phyloP scores from a whole-genome alignment of 345 rosid genomes.

The Trapa bicornis region DNA sequence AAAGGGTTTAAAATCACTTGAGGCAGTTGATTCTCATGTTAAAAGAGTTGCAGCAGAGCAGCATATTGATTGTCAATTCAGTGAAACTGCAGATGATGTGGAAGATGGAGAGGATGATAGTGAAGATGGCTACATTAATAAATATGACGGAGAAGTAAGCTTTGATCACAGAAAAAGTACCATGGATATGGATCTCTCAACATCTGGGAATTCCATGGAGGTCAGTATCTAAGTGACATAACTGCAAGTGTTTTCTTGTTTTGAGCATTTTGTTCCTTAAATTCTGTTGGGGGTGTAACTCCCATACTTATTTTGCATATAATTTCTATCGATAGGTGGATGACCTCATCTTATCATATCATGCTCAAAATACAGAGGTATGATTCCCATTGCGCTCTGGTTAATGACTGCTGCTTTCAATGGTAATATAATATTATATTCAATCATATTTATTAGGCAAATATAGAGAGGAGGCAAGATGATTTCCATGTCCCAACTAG shows the following conservation, averaged over 20 bases:
- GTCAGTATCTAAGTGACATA: conserved; percentile 23
- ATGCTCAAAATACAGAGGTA: conserved; percentile 47
- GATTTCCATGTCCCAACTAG: conserved; percentile 28
- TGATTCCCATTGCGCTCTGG: neutral
- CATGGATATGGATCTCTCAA: conserved; percentile 34
- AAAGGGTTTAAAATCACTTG: conserved; percentile 73
- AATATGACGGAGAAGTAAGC: conserved; percentile 60
- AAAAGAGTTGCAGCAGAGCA: conserved; percentile 55
- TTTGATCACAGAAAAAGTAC: conserved; percentile 58
- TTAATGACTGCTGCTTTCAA: conserved; percentile 1
- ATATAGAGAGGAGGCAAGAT: conserved; percentile 35
- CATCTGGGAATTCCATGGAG: conserved; percentile 52
- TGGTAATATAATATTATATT: neutral
- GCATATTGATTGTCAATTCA: conserved; percentile 75
- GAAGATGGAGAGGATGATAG: conserved; percentile 35
- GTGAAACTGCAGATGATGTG: conserved; percentile 48
- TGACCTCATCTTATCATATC: conserved; percentile 38
- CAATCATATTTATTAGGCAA: conserved; percentile 24
- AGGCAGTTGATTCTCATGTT: conserved; percentile 61
- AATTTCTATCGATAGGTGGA: conserved; percentile 33
- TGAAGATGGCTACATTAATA: conserved; percentile 28
- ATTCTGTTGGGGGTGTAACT: neutral
- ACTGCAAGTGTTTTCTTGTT: neutral
- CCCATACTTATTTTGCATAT: neutral
- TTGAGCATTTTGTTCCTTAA: neutral